phyloP scores from a whole-genome alignment of 2,329 filamentous ascomycete genomes.

The Aulographum hederae region DNA sequence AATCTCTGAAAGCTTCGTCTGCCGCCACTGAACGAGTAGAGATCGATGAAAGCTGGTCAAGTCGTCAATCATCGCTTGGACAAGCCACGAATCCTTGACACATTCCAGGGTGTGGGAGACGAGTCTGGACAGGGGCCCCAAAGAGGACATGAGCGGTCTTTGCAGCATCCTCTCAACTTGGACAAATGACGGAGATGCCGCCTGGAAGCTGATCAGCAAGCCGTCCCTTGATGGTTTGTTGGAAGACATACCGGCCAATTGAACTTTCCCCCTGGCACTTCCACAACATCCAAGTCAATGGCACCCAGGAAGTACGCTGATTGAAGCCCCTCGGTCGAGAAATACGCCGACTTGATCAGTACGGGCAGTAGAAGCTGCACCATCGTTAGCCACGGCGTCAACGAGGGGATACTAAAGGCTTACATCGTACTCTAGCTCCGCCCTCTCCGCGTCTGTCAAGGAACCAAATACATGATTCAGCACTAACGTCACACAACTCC shows the following conservation, averaged over 20 bases:
- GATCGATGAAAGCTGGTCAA: slow-evolving; percentile 48
- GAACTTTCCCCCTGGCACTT: slow-evolving; percentile 33
- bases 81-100: slow-evolving; percentile 29
- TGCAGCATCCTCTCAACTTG: slow-evolving; percentile 39
- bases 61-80: slow-evolving; percentile 39
- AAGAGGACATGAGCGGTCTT: slow-evolving; percentile 43
- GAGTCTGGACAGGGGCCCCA: slow-evolving; percentile 49
- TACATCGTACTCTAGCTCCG: slow-evolving; percentile 47
- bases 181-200: slow-evolving; percentile 39
- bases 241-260: slow-evolving; percentile 46
- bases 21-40: slow-evolving; percentile 54
- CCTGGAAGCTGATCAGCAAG: too few relatives aligned
- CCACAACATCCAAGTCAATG: slow-evolving; percentile 48
- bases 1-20: slow-evolving; percentile 54
- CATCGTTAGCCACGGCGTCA: slow-evolving; percentile 13
- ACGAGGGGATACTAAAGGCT: not conserved
- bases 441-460: slow-evolving; percentile 41
- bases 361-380: slow-evolving; percentile 51
- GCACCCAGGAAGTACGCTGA: slow-evolving; percentile 56
- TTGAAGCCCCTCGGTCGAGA: slow-evolving; percentile 54
- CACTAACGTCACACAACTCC: slow-evolving; percentile 42
- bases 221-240: slow-evolving; percentile 4
- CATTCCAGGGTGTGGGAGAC: slow-evolving; percentile 45
- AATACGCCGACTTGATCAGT: slow-evolving; percentile 47
- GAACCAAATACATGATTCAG: slow-evolving; percentile 62